These are phyloP conservation scores for Colletotrichum musicola DNA, from an alignment of 2,329 filamentous ascomycete genomes.

Conservation along the genomic window DNA sequence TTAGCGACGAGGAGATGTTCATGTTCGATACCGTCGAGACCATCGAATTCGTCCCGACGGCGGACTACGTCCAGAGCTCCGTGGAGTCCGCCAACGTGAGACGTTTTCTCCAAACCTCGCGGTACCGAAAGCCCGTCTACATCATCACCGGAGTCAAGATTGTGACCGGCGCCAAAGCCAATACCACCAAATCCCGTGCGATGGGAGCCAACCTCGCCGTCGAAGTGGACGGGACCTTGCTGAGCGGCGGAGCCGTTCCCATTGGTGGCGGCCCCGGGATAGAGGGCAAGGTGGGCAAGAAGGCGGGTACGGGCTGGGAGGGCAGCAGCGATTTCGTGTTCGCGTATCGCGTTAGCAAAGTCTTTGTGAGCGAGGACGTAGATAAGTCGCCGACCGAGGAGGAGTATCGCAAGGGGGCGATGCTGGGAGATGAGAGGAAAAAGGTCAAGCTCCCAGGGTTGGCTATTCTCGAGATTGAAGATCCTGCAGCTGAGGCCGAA, in stretches of 20 bases:
- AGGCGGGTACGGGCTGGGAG: constrained; percentile 2
- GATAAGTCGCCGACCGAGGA: neutral
- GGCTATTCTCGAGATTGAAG: too few species aligned
- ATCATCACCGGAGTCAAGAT: constrained; percentile 34
- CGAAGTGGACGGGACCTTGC: neutral
- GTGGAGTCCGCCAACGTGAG: neutral
- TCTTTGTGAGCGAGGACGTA: constrained; percentile 4
- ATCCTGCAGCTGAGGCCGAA: too few species aligned
- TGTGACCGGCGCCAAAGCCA: constrained; percentile 21
- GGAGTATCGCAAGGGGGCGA: neutral
- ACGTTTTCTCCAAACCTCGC: constrained; percentile 9
- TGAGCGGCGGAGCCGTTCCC: neutral
- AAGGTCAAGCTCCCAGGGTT: too few species aligned
- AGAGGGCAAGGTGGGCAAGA: neutral
- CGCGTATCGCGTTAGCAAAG: constrained; percentile 23
- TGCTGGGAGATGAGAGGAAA: neutral
- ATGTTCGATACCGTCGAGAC: neutral
- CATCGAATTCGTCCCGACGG: neutral
- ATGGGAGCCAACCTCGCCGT: neutral
- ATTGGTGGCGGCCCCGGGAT: neutral
- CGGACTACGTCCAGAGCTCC: neutral
- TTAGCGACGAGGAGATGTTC: neutral
- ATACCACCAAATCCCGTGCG: neutral
- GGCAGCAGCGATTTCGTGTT: constrained; percentile 31
- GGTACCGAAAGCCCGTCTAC: constrained; percentile 34